phyloP scores from a whole-genome alignment of 1,139 yeast genomes.

The Eremothecium gossypii region DNA sequence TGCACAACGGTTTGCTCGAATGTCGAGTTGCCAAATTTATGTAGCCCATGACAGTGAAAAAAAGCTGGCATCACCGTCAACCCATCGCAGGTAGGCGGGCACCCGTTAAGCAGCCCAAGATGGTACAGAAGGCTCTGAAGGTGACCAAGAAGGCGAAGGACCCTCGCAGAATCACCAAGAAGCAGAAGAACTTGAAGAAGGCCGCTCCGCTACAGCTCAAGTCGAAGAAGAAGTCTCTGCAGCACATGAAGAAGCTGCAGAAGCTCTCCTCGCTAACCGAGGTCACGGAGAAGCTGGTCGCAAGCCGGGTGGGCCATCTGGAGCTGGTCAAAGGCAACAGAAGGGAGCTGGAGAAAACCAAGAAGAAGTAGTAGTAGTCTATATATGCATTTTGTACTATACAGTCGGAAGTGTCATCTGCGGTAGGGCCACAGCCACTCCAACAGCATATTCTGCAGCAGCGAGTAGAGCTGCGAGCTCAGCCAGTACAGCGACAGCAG shows the following conservation, averaged over 20 bases:
- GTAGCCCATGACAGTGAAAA: no score
- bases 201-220: slow-evolving; percentile 71
- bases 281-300: slow-evolving; percentile 74
- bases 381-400: not conserved
- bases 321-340: slow-evolving; percentile 90
- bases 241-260: slow-evolving; percentile 50
- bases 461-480: slow-evolving; percentile 68
- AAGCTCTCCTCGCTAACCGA: slow-evolving; percentile 52
- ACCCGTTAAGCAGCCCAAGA: slow-evolving; percentile 8
- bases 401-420: slow-evolving; percentile 6
- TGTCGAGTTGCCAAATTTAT: no score
- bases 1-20: no score
- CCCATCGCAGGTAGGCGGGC: no score
- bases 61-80: no score
- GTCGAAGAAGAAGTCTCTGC: slow-evolving; percentile 45
- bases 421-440: slow-evolving; percentile 53
- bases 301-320: slow-evolving; percentile 90
- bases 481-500: slow-evolving; percentile 81
- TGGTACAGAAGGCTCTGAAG: slow-evolving; percentile 35
- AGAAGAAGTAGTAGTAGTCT: slow-evolving; percentile 16
- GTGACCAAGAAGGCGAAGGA: slow-evolving; percentile 32
- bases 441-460: slow-evolving; percentile 64
- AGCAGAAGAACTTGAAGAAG: slow-evolving; percentile 50
- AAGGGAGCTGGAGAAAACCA: slow-evolving; percentile 59
- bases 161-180: slow-evolving; percentile 34